Percentiles rank a stretch among this genome's conserved stretches.
Conservation (phyloP, 2,329 filamentous ascomycete species). For the Aphanocladium album region DNA sequence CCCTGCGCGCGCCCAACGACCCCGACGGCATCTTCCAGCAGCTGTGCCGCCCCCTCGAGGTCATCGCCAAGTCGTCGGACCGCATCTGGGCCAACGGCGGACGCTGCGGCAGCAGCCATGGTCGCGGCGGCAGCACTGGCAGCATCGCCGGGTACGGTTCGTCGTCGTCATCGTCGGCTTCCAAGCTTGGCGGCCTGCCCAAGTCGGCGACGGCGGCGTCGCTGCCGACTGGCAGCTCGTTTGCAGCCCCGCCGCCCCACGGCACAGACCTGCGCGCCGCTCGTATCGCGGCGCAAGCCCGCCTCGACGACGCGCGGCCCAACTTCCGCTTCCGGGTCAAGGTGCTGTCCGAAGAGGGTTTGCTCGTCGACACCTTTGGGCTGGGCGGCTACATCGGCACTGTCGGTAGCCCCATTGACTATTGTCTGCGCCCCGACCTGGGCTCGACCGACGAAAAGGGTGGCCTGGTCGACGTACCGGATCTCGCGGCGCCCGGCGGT, state of each 20-base stretch:
- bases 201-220: conserved; percentile 33
- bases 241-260: conserved; percentile 19
- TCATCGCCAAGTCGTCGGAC: conserved; percentile 47
- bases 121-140: conserved; percentile 20
- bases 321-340: conserved; percentile 54
- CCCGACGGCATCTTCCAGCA: conserved; percentile 64
- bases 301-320: conserved; percentile 54
- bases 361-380: conserved; percentile 45
- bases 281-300: conserved; percentile 59
- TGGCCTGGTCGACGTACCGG: conserved; percentile 47
- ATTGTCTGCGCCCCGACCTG: conserved; percentile 53
- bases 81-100: conserved; percentile 29
- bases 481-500: conserved; percentile 43
- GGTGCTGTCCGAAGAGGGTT: conserved; percentile 49
- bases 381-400: conserved; percentile 60
- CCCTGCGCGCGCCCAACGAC: conserved; percentile 62
- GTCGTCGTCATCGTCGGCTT: conserved; percentile 16
- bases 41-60: conserved; percentile 59
- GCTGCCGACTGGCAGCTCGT: conserved; percentile 20
- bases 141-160: conserved; percentile 14
- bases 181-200: conserved; percentile 24
- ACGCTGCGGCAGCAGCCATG: conserved; percentile 9
- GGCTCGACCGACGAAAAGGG: conserved; percentile 53
- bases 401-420: conserved; percentile 53
- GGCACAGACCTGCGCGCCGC: conserved; percentile 45